A percentile compares a stretch with the other conserved stretches of the same genome.
Conservation (phyloP, 2,329 filamentous ascomycete species). For the Alternaria atra region DNA sequence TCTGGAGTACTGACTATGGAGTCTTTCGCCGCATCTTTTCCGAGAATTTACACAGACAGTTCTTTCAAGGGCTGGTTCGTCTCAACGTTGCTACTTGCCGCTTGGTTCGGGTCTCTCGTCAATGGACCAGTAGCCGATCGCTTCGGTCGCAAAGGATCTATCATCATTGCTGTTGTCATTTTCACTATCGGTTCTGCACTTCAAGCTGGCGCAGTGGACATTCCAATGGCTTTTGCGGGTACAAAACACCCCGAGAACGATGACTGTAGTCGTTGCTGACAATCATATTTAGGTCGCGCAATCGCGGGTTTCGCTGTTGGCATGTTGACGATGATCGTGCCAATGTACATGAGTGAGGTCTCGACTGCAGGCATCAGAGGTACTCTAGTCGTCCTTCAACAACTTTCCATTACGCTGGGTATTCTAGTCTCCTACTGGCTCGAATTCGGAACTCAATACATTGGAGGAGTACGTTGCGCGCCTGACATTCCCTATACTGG, state of each 20-base stretch:
- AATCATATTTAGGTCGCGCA: constrained; percentile 17
- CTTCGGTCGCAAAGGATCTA: constrained; percentile 31
- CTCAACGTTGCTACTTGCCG: constrained; percentile 28
- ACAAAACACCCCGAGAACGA: neutral
- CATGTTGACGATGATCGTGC: constrained; percentile 35
- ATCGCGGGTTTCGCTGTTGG: constrained; percentile 33
- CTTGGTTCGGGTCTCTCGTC: constrained; percentile 34
- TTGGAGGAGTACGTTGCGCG: constrained; percentile 53
- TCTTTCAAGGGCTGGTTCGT: constrained; percentile 36
- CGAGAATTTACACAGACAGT: constrained; percentile 28
- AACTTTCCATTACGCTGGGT: constrained; percentile 32
- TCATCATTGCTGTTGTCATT: constrained; percentile 30
- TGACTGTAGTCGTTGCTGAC: neutral
- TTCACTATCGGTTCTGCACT: constrained; percentile 31
- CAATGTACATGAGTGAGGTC: constrained; percentile 36
- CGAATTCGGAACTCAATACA: constrained; percentile 33
- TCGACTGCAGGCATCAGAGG: constrained; percentile 30
- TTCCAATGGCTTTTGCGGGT: constrained; percentile 30
- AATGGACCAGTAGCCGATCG: constrained; percentile 35
- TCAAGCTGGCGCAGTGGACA: constrained; percentile 29
- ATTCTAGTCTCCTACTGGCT: constrained; percentile 34
- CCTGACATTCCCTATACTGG: constrained; percentile 59
- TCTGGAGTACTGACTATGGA: constrained; percentile 33
- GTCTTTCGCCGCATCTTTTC: constrained; percentile 30
- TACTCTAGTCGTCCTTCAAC: constrained; percentile 32